A percentile compares a stretch with the other conserved stretches of the same genome.
Conservation (phyloP, 345 rosid species). For the Eutrema yunnanense region DNA sequence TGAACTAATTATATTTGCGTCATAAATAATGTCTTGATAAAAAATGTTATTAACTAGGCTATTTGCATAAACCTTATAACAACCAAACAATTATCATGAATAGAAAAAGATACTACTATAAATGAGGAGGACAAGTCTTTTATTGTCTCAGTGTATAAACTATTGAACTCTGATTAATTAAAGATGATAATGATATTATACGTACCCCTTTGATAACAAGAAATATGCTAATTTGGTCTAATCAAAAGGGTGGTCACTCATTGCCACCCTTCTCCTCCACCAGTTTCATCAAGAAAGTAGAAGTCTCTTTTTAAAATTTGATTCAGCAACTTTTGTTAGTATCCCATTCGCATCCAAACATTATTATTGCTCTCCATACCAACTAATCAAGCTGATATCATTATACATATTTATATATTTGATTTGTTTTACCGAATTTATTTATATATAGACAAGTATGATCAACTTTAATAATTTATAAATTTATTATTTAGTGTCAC, state of each 20-base stretch:
- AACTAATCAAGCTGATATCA: constrained; percentile 19
- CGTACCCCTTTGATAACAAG: not conserved
- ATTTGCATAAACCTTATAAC: not conserved
- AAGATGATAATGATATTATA: constrained; percentile 17
- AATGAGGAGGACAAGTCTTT: not conserved
- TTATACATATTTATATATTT: not conserved
- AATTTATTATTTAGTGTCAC: not conserved
- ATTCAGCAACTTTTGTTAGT: constrained; percentile 19
- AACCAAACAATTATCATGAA: not conserved
- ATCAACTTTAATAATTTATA: not conserved
- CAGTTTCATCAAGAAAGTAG: constrained; percentile 7
- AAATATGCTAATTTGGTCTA: constrained; percentile 28
- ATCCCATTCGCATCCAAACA: constrained; percentile 21
- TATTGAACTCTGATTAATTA: not conserved
- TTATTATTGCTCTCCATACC: constrained; percentile 22
- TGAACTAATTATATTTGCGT: not conserved
- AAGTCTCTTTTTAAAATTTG: not conserved
- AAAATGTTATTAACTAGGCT: not conserved
- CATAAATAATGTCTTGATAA: not conserved
- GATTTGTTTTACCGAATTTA: not conserved
- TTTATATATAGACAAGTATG: not conserved
- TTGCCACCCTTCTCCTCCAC: constrained; percentile 13
- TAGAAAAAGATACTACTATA: not conserved
- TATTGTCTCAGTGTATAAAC: not conserved
- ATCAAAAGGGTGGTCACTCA: constrained; percentile 21